Evolutionary conservation across 306 rosid genomes (phyloP), one percentile per base, ranked within the genome.

Genomic region (Corylus heterophylla): DNA sequence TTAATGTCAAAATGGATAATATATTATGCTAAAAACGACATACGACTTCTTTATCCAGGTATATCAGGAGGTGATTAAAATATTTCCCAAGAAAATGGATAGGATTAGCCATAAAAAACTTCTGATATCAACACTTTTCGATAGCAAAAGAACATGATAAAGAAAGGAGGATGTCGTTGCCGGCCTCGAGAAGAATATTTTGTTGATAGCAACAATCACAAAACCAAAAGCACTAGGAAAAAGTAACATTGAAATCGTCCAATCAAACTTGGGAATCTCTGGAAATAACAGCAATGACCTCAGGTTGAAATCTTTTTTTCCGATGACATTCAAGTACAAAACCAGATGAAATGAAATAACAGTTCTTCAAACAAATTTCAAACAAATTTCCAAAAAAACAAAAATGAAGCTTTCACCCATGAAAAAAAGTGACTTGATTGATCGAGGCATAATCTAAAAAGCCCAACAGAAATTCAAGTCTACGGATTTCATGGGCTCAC

Each of bases 401-500:
- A 8, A 67, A 20, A 4, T 16, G n/a, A 67, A n/a, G 25, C 50
- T 44, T 67, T 67, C 22, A 42, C 72, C 27, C 72, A 18, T 27
- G 18, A n/a, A 31, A 63, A 49, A 25, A 11, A 25, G 9, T 18
- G 51, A 67, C 27, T 42, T 9, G 50, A 42, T 8, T 67, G 51
- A n/a, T 17, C 3, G 10, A 37, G 6, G 49, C 27, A 67, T 37
- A 67, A 42, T 18, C 27, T 63, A 31, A 18, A 39, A 67, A 4
- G 14, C 50, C 50, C 50, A 67, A 67, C 49, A 9, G 72, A 18
- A 44, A 42, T 39, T 39, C 51, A 68, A 68, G 52, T 68, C 72
- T 17, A 68, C 2, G 29, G 13, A 68, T 68, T 31, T 66, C 71
- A 66, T 35, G 71, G 22, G 48, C 71, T 66, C 71, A 66, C n/a